Evolutionary conservation across 1,284 basidiomycete genomes (phyloP), one percentile per base, ranked within the genome.

Genomic region (Ustilago vetiveriae): DNA sequence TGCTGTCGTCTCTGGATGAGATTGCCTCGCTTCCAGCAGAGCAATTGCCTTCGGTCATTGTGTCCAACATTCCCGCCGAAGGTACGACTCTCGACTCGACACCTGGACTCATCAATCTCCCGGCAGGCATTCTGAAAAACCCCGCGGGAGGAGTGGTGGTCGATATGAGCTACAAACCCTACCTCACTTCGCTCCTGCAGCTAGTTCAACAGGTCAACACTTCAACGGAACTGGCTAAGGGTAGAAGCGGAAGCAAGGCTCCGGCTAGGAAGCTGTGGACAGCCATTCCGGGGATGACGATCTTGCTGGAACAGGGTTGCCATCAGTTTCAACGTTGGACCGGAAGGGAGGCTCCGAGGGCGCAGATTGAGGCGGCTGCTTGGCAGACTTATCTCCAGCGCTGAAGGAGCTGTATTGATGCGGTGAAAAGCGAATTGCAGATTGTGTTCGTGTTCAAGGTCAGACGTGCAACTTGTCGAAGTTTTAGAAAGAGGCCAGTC

Each of bases 151-250:
- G 80, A n/a, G 79, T 82, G 8, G 79, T 69, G 13, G 71, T 82
- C 50, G 80, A 82, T 50, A 82, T 82, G 80, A 72, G 72, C 44
- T 81, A 82, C 76, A 78, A 79, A 46, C 79, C 79, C 4, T 62
- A 71, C 43, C 32, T 47, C 24, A 82, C 80, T 17, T 62, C 72
- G n/a, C 62, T 82, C 23, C 57, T 80, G 13, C 49, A 71, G 48
- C 55, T 80, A 16, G 63, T 53, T 0, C 17, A 49, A n/a, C 48
- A 58, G 26, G 57, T 63, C 21, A 73, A 73, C 32, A 35, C 47
- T 19, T 21, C 17, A 9, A 37, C 37, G 24, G 39, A 33, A 24
- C 35, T 36, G 16, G 54, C 47, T 24, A 54, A 38, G 24, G 54
- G 39, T 13, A 50, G 50, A 27, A 72, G 38, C 23, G 30, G 8